These are phyloP conservation scores for Myriosclerotinia curreyana DNA, from an alignment of 2,329 filamentous ascomycete species.

Conservation along the genomic window DNA sequence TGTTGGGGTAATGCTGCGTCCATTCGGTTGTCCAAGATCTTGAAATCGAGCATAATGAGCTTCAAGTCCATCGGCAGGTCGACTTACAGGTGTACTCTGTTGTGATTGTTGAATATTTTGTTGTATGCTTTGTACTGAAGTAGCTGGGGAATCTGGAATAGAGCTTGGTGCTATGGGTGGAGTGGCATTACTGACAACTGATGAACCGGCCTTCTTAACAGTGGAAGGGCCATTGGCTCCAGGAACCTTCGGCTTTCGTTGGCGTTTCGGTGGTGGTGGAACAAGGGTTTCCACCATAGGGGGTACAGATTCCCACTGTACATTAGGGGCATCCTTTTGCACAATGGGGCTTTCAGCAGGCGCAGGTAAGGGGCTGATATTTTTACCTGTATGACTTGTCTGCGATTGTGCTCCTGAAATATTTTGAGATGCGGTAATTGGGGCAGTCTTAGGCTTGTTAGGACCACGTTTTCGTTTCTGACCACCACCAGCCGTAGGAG, in stretches of 20 bases:
- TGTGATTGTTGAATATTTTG: slow-evolving; percentile 4
- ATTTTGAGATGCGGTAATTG: slow-evolving; percentile 23
- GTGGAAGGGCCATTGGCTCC: slow-evolving; percentile 31
- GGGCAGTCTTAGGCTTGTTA: slow-evolving; percentile 31
- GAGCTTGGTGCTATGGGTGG: slow-evolving; percentile 34
- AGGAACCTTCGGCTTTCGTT: slow-evolving; percentile 41
- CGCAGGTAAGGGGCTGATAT: slow-evolving; percentile 21
- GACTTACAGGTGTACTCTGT: slow-evolving; percentile 29
- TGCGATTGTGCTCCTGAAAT: slow-evolving; percentile 21
- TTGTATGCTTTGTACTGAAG: slow-evolving; percentile 29
- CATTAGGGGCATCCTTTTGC: slow-evolving; percentile 28
- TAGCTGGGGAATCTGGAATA: slow-evolving; percentile 35
- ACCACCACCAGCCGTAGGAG: slow-evolving; percentile 24
- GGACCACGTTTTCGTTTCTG: slow-evolving; percentile 35
- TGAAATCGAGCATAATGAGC: slow-evolving; percentile 39
- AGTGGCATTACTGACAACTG: slow-evolving; percentile 35
- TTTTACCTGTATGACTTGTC: slow-evolving; percentile 16
- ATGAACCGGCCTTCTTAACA: slow-evolving; percentile 31
- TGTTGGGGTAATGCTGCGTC: slow-evolving; percentile 33
- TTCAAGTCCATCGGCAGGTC: slow-evolving; percentile 38
- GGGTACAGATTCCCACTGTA: slow-evolving; percentile 34
- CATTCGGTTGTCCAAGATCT: slow-evolving; percentile 34
- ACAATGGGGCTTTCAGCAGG: slow-evolving; percentile 26
- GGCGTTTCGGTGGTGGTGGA: slow-evolving; percentile 43
- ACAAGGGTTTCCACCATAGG: slow-evolving; percentile 29